These are phyloP conservation scores for Limnomonas spitsbergensis DNA, from an alignment of 139 green algal species.

Conservation along the genomic window DNA sequence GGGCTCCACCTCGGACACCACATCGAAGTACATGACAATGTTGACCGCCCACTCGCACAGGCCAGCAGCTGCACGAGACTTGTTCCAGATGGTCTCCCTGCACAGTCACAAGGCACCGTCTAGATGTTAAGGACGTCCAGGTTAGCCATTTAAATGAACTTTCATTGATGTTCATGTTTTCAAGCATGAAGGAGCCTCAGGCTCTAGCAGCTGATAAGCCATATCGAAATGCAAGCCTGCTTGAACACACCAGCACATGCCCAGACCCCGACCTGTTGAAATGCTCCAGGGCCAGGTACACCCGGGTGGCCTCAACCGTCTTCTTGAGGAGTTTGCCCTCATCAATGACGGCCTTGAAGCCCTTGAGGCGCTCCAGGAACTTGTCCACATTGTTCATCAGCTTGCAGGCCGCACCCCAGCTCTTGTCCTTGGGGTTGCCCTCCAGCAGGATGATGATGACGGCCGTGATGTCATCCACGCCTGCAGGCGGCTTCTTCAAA, in stretches of 20 bases:
- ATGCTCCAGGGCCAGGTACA: constrained; percentile 78
- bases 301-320: constrained; percentile 67
- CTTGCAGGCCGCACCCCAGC: constrained; percentile 77
- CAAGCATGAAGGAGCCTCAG: no score
- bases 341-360: constrained; percentile 86
- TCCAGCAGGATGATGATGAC: constrained; percentile 85
- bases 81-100: constrained; percentile 76
- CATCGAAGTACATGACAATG: constrained; percentile 89
- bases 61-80: constrained; percentile 81
- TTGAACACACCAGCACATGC: no score
- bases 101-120: neutral
- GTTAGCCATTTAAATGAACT: no score
- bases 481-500: constrained; percentile 82
- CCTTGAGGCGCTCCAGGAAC: constrained; percentile 83
- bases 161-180: no score
- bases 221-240: no score
- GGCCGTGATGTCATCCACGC: constrained; percentile 86
- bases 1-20: constrained; percentile 77
- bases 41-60: constrained; percentile 88
- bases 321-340: constrained; percentile 70
- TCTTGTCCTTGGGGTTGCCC: constrained; percentile 85
- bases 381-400: constrained; percentile 88
- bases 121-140: neutral
- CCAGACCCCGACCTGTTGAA: constrained; percentile 59
- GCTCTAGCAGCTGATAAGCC: no score